Base-by-base conservation (phyloP, 2,329 filamentous ascomycete species). In the Tricladium varicosporioides region DNA sequence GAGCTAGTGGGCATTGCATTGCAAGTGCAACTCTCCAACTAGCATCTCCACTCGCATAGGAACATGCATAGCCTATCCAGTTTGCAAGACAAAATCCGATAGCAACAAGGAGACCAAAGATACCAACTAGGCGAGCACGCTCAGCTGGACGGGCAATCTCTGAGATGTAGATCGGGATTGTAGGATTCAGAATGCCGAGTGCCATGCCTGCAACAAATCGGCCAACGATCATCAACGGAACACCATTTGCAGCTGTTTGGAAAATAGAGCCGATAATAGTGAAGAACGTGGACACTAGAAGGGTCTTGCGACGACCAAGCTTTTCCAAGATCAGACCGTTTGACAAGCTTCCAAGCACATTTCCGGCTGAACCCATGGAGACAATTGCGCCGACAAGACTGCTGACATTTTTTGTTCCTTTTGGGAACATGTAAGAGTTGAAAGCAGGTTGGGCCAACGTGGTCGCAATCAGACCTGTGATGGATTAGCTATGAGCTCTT, bases 221-320 rank as follows among this genome's bases (percentile, higher is more conserved):
- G 2, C 87, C 88, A 2, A 80, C 80, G 58, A 88, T 83, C 31
- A 92, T 78, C 84, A 91, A 89, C 27, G 75, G 78, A 53, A 87
- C 82, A 67, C 83, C 80, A 64, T 85, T 80, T 4, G 82, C 72
- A 7, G 82, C 79, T 48, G 76, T 80, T 50, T 80, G 75, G 60
- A 87, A 79, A n/a, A 66, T 58, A 5, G 63, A 65, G 1, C 70
- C 69, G 27, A 70, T 48, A 13, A 63, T 63, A 2, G 62, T 63
- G 36, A 63, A 55, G 40, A 27, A 73, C 67, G 53, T 55, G 4
- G 36, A 46, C 10, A 32, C 18, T 10, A 36, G n/a, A 9, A 55
- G 36, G 5, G 70, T 74, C 63, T 69, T 72, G 48, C 69, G 66
- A 31, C 73, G 67, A 61, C 71, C 70, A 48, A 72, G 69, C 14